phyloP scores from a whole-genome alignment of 2,329 filamentous ascomycete species.

The Neodidymelliopsis sp. region DNA sequence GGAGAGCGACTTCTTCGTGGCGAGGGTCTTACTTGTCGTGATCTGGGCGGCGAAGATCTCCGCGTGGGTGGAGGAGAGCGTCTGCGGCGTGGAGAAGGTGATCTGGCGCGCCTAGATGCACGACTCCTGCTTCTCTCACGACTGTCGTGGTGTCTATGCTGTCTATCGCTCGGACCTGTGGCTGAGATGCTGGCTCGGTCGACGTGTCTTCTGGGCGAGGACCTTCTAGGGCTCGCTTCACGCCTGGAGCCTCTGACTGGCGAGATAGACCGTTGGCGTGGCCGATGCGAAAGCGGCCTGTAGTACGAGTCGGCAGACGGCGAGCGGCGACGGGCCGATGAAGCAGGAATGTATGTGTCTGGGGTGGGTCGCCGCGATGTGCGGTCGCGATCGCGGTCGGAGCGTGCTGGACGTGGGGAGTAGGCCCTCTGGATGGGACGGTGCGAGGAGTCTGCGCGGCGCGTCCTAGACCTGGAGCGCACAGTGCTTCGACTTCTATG shows the following conservation, averaged over 20 bases:
- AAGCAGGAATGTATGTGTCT: constrained; percentile 44
- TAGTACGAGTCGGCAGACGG: constrained; percentile 52
- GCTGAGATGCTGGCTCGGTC: constrained; percentile 36
- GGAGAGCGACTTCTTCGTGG: constrained; percentile 36
- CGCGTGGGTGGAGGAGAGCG: constrained; percentile 36
- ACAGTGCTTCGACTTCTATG: constrained; percentile 45
- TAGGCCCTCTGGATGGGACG: constrained; percentile 37
- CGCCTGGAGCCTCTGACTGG: constrained; percentile 41
- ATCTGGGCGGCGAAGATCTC: constrained; percentile 33
- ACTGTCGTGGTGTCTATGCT: constrained; percentile 23
- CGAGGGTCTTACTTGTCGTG: constrained; percentile 28
- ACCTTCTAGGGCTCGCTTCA: constrained; percentile 36
- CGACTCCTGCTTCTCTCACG: constrained; percentile 40
- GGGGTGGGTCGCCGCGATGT: constrained; percentile 45
- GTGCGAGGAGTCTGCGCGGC: constrained; percentile 41
- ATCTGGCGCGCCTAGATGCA: constrained; percentile 35
- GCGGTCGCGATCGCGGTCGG: constrained; percentile 45
- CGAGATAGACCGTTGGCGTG: constrained; percentile 42
- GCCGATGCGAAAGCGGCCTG: constrained; percentile 38
- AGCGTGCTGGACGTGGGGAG: constrained; percentile 42
- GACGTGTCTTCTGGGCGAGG: constrained; percentile 41
- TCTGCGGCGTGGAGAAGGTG: constrained; percentile 42
- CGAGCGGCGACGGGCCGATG: constrained; percentile 49
- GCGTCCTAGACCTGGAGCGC: constrained; percentile 45
- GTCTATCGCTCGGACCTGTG: constrained; percentile 29